Evolutionary conservation across 192 early-diverging fungal species (phyloP).

Genomic region (Backusella circina): DNA sequence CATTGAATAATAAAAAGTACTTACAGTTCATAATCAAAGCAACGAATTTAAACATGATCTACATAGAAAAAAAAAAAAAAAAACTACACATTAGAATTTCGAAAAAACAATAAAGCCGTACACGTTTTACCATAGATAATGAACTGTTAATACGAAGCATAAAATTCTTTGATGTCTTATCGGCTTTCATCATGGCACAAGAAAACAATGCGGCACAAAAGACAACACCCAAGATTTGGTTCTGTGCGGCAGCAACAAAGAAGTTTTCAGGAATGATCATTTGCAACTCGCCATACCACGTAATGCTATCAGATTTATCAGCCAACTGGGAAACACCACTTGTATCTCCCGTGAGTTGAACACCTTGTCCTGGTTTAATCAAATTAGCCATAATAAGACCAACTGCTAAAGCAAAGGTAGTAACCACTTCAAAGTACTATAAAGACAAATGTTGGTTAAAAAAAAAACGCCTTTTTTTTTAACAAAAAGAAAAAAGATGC

Average conservation of each 20-base stretch:
- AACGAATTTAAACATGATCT: conserved; percentile 64
- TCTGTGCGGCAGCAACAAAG: conserved; percentile 40
- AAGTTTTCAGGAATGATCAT: conserved; percentile 61
- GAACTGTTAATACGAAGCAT: conserved; percentile 55
- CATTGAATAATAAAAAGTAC: not conserved
- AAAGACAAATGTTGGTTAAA: not conserved
- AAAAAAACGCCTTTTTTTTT: not conserved
- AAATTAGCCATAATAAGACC: conserved; percentile 65
- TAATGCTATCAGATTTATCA: conserved; percentile 33
- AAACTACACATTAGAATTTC: not conserved
- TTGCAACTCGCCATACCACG: conserved; percentile 53
- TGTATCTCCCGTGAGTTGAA: conserved; percentile 22
- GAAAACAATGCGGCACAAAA: conserved; percentile 67
- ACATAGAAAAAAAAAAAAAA: not conserved
- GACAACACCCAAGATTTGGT: conserved; percentile 49
- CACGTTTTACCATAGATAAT: conserved; percentile 31
- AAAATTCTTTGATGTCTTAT: conserved; percentile 36
- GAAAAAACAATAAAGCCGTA: not conserved
- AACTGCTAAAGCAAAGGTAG: conserved; percentile 60
- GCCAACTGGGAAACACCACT: conserved; percentile 1
- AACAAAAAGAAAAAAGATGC: not conserved
- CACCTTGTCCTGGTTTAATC: conserved; percentile 58
- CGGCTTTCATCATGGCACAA: conserved; percentile 45
- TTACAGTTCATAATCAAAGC: conserved; percentile 53
- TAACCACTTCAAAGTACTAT: conserved; percentile 61